Base-by-base conservation (phyloP, 2,329 filamentous ascomycete genomes). In the Arachnopeziza araneosa region DNA sequence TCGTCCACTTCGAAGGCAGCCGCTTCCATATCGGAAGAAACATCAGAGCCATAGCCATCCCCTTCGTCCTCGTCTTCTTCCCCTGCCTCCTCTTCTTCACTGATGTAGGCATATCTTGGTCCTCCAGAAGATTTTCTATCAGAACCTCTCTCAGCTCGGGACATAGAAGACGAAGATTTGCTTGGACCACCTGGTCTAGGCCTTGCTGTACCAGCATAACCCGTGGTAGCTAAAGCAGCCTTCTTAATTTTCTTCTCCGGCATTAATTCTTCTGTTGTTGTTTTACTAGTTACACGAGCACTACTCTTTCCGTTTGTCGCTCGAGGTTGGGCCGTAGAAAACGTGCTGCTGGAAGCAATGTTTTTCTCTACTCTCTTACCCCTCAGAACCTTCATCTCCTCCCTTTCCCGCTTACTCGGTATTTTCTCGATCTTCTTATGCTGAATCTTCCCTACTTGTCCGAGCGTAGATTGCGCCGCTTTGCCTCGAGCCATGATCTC, bases 11-110 rank as follows among this genome's bases (percentile, higher is more conserved):
- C 89, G 62, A 86, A 87, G 48, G 88, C 72, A 36, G 88, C 88
- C 1, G 88, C 90, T 72, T 92, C 89, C 87, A 92, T 92, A 67
- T 91, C 89, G 6, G 87, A 90, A 5, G 86, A 89, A 6, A 72
- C 84, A 58, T 88, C 88, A 0, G 84, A 86, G 2, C 78, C 81
- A 64, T 89, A 87, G 54, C 78, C 79, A 30, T 88, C 84, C 32
- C 88, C 85, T 51, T 88, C 85, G 9, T 89, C 85, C 21, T 85
- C 79, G 22, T 81, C 77, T 50, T 82, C 78, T 24, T 79, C 77
- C 26, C 72, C 70, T 3, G 73, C 72, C 19, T 75, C 73, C 8
- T 70, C 67, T 19, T 72, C 67, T 53, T 66, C 66, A 54, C 63
- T 74, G 65, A 61, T 71, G 67, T 63, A 68, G 70, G 73, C 54